Percentiles rank a stretch among this genome's conserved stretches.
These are phyloP conservation scores for Volutella citrinella DNA, from an alignment of 2,329 filamentous ascomycete species.

Conservation along the genomic window DNA sequence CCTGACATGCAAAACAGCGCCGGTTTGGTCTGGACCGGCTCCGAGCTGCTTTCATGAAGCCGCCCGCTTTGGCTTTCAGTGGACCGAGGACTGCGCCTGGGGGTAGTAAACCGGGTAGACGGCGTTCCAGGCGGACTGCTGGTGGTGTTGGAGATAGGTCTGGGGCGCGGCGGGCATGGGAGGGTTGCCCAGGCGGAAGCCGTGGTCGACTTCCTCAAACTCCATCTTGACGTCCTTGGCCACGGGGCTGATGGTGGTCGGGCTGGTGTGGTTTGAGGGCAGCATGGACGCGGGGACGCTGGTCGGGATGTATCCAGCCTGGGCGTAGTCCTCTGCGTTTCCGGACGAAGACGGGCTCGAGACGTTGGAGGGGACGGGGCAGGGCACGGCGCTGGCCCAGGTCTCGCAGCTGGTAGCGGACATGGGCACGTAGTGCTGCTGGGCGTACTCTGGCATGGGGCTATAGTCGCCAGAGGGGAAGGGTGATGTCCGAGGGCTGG, in stretches of 20 bases:
- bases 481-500: constrained; percentile 44
- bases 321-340: constrained; percentile 44
- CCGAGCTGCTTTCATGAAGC: too few species aligned
- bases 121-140: constrained; percentile 29
- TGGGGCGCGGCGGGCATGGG: constrained; percentile 18
- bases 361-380: constrained; percentile 45
- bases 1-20: too few species aligned
- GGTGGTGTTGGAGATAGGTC: constrained; percentile 27
- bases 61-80: too few species aligned
- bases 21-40: too few species aligned
- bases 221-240: constrained; percentile 39
- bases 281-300: constrained; percentile 46
- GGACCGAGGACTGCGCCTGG: constrained; percentile 30
- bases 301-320: constrained; percentile 45
- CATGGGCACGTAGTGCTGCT: too few species aligned
- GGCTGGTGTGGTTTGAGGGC: constrained; percentile 27
- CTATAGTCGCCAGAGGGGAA: constrained; percentile 45
- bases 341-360: constrained; percentile 52
- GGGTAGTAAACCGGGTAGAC: constrained; percentile 34
- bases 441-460: constrained; percentile 40
- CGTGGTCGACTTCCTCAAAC: constrained; percentile 35
- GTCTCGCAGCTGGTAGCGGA: constrained; percentile 44
- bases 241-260: constrained; percentile 27
- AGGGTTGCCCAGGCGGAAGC: constrained; percentile 30
- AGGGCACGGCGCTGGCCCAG: constrained; percentile 44